Evolutionary conservation across 371 early-diverging fungal species (phyloP).

Genomic region (Coemansia sp.): DNA sequence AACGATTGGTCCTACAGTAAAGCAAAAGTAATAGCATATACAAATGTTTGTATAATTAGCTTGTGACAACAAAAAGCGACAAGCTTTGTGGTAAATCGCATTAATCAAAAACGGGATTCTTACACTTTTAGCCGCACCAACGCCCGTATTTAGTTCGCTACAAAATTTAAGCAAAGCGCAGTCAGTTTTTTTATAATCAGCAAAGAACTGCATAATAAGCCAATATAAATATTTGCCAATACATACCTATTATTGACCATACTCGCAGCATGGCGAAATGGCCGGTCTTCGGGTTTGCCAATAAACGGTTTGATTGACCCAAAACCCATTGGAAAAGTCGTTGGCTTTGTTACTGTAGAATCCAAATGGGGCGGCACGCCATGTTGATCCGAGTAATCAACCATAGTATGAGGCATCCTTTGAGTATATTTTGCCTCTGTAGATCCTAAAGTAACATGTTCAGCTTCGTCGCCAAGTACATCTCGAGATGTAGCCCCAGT

Average conservation of each 20-base stretch:
- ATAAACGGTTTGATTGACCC: slow-evolving; percentile 43
- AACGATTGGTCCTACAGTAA: slow-evolving; percentile 37
- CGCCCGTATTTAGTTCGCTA: slow-evolving; percentile 1
- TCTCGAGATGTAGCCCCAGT: background rate
- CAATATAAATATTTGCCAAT: background rate
- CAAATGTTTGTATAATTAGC: background rate
- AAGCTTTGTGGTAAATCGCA: no score
- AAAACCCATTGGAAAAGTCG: slow-evolving; percentile 36
- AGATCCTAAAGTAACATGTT: background rate
- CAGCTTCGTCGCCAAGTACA: background rate
- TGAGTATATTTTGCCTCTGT: background rate
- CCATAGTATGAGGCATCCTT: slow-evolving; percentile 6
- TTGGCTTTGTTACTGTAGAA: background rate
- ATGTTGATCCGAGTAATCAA: slow-evolving; percentile 10
- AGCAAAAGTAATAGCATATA: background rate
- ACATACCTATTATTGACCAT: slow-evolving; percentile 13
- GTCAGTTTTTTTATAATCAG: background rate
- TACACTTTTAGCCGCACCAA: slow-evolving; percentile 3
- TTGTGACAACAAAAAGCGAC: background rate
- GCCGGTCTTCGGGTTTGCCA: slow-evolving; percentile 29
- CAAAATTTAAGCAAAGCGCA: background rate
- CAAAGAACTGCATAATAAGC: background rate
- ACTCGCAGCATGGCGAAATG: slow-evolving; percentile 12
- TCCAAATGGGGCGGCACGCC: background rate
- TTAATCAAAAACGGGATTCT: background rate